A percentile compares a stretch with the other conserved stretches of the same genome.
Conservation (phyloP, 2,329 filamentous ascomycete species). For the Talaromyces sp. region DNA sequence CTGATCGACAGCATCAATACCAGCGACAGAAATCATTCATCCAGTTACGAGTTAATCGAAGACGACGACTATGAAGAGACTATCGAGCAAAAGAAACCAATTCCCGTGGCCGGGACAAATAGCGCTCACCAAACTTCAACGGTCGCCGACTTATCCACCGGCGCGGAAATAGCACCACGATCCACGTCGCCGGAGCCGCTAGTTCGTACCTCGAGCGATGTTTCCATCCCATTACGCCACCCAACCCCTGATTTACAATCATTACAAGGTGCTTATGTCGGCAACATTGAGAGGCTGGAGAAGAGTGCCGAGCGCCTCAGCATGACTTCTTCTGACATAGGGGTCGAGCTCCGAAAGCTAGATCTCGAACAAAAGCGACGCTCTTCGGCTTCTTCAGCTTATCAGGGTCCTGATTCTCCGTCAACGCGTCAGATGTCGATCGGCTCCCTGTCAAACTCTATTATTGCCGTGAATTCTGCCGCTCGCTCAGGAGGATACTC, state of each 20-base stretch:
- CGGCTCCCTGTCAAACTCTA: constrained; percentile 43
- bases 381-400: constrained; percentile 31
- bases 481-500: constrained; percentile 42
- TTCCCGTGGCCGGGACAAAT: constrained; percentile 8
- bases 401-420: constrained; percentile 16
- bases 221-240: constrained; percentile 44
- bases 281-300: constrained; percentile 50
- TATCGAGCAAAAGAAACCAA: constrained; percentile 22
- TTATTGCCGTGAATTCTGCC: constrained; percentile 32
- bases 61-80: constrained; percentile 43
- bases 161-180: constrained; percentile 9
- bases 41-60: constrained; percentile 46
- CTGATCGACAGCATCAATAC: constrained; percentile 9
- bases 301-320: constrained; percentile 48
- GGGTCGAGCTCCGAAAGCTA: constrained; percentile 45
- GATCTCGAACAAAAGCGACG: constrained; percentile 44
- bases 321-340: constrained; percentile 44
- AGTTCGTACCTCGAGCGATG: constrained; percentile 39
- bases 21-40: constrained; percentile 18
- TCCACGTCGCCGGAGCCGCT: constrained; percentile 30
- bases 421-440: constrained; percentile 30
- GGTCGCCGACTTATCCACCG: background rate
- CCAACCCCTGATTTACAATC: constrained; percentile 50
- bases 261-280: constrained; percentile 48
- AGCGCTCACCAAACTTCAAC: constrained; percentile 7